Evolutionary conservation across 805 yeast genomes (phyloP).

Genomic region (Lachancea thermotolerans): DNA sequence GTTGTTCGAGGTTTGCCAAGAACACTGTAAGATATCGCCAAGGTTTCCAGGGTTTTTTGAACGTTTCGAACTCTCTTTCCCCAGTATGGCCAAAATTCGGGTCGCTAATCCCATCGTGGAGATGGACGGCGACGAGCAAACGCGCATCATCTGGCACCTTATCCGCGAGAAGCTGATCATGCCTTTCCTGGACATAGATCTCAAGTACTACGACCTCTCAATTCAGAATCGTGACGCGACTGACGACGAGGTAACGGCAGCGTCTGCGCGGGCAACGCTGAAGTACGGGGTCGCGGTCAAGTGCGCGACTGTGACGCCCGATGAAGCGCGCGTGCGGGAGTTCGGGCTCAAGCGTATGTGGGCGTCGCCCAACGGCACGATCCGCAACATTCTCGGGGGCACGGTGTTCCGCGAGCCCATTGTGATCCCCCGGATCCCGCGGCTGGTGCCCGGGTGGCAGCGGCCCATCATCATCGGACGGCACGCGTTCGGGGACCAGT

Average conservation of each 20-base stretch:
- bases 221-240: constrained; percentile 83
- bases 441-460: constrained; percentile 88
- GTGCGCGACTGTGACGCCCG: constrained; percentile 98
- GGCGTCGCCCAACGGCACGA: constrained; percentile 96
- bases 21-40: background rate
- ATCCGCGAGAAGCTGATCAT: constrained; percentile 79
- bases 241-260: constrained; percentile 79
- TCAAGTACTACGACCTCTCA: constrained; percentile 87
- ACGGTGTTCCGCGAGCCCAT: constrained; percentile 97
- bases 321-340: constrained; percentile 90
- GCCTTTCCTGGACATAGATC: constrained; percentile 81
- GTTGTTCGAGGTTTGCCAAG: background rate
- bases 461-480: constrained; percentile 95
- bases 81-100: constrained; percentile 46
- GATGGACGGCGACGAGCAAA: constrained; percentile 97
- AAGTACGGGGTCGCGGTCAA: constrained; percentile 90
- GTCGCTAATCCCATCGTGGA: constrained; percentile 90
- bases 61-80: too few species aligned
- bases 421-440: constrained; percentile 80
- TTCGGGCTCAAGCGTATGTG: constrained; percentile 92
- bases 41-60: background rate
- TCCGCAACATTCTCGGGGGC: constrained; percentile 91
- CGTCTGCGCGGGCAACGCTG: constrained; percentile 84
- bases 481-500: constrained; percentile 96
- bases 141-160: constrained; percentile 90